These are phyloP conservation scores for Pseudogymnoascus sp. DNA, from an alignment of 2,329 filamentous ascomycete genomes.

Conservation along the genomic window DNA sequence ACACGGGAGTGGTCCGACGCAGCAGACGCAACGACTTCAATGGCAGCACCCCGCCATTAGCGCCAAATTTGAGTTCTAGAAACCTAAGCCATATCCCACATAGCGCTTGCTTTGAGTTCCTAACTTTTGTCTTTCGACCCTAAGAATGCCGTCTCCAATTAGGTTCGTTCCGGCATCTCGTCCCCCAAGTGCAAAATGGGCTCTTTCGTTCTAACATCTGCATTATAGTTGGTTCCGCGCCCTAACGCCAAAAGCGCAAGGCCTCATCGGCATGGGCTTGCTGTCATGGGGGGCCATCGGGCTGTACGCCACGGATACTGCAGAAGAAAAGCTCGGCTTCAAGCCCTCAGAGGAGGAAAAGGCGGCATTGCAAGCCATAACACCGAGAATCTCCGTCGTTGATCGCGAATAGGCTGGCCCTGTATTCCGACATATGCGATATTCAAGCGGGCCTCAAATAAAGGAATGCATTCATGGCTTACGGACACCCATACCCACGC, in stretches of 20 bases:
- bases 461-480: neutral
- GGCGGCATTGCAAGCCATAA: constrained; percentile 52
- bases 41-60: constrained; percentile 3
- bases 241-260: constrained; percentile 62
- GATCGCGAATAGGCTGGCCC: constrained; percentile 37
- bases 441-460: neutral
- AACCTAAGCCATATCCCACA: neutral
- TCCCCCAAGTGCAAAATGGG: neutral
- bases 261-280: constrained; percentile 65
- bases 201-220: neutral
- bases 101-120: neutral
- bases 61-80: neutral
- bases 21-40: neutral
- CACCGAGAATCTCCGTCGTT: constrained; percentile 56
- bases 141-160: constrained; percentile 6
- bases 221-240: constrained; percentile 57
- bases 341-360: constrained; percentile 67
- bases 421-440: neutral
- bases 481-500: neutral
- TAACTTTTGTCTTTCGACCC: neutral
- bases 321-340: constrained; percentile 67
- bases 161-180: neutral
- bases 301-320: constrained; percentile 64
- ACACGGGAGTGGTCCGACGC: neutral
- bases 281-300: constrained; percentile 70